These are phyloP conservation scores for Ilex paraguariensis DNA, from an alignment of 305 asterid species.

Conservation along the genomic window DNA sequence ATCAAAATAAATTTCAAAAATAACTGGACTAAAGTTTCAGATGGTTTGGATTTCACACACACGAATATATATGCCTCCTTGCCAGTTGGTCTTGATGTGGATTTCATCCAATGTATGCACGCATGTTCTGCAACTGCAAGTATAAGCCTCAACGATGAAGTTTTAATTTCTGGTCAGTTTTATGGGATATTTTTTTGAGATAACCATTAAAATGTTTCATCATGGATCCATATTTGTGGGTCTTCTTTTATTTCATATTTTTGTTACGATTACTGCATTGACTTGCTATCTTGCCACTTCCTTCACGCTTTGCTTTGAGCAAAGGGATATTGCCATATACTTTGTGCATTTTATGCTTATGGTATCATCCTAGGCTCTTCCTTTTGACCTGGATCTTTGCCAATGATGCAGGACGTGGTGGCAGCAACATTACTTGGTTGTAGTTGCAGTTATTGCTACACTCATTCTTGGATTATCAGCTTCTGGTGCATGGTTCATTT, in stretches of 20 bases:
- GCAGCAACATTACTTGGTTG: conserved; percentile 5
- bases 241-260: background rate
- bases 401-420: conserved; percentile 15
- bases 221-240: background rate
- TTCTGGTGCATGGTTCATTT: conserved; percentile 16
- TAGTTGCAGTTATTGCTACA: conserved; percentile 5
- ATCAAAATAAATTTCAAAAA: too few relatives aligned
- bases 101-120: too few relatives aligned
- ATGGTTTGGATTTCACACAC: too few relatives aligned
- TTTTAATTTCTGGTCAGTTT: too few relatives aligned
- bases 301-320: background rate
- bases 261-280: background rate
- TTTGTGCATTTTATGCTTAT: background rate
- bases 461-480: conserved; percentile 17
- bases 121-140: too few relatives aligned
- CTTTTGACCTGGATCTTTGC: background rate
- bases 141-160: too few relatives aligned
- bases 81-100: too few relatives aligned
- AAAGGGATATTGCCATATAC: background rate
- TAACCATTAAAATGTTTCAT: too few relatives aligned
- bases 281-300: background rate
- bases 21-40: too few relatives aligned
- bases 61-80: too few relatives aligned
- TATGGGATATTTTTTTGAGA: too few relatives aligned
- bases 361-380: background rate